Evolutionary conservation across 1,284 basidiomycete genomes (phyloP).

Genomic region (Cryptococcus maquisensis): DNA sequence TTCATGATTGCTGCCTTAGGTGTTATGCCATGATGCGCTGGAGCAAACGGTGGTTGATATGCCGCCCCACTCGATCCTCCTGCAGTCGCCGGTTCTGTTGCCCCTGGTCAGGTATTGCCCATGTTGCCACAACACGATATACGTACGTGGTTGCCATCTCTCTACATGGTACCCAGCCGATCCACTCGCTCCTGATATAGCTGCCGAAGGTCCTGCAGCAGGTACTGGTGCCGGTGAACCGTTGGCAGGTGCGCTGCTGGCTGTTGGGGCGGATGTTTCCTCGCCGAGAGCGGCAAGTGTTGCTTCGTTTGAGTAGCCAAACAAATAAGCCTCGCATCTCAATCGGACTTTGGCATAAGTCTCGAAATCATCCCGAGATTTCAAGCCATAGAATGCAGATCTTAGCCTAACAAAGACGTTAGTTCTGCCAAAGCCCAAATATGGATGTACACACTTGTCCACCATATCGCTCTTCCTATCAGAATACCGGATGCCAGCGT

Average conservation of each 20-base stretch:
- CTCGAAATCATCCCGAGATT: slow-evolving; percentile 9
- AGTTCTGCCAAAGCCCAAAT: too few species aligned
- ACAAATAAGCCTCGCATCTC: not conserved
- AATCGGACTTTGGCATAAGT: slow-evolving; percentile 18
- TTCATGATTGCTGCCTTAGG: not conserved
- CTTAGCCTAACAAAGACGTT: too few species aligned
- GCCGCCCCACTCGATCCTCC: not conserved
- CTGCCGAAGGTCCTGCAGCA: not conserved
- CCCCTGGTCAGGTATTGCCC: too few species aligned
- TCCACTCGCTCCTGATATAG: not conserved
- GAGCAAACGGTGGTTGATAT: not conserved
- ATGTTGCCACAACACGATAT: too few species aligned
- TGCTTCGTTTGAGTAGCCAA: not conserved
- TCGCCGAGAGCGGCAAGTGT: not conserved
- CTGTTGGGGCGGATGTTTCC: not conserved
- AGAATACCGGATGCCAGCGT: too few species aligned
- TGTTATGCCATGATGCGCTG: not conserved
- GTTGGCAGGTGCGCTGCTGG: not conserved
- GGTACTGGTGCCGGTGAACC: not conserved
- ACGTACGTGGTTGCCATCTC: too few species aligned
- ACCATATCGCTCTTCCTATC: too few species aligned
- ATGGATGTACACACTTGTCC: too few species aligned
- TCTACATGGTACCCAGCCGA: not conserved
- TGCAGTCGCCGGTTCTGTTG: too few species aligned
- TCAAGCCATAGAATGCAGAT: slow-evolving; percentile 23